Base-by-base conservation (phyloP, 2,329 filamentous ascomycete species). In the Aspergillus carbonarius region DNA sequence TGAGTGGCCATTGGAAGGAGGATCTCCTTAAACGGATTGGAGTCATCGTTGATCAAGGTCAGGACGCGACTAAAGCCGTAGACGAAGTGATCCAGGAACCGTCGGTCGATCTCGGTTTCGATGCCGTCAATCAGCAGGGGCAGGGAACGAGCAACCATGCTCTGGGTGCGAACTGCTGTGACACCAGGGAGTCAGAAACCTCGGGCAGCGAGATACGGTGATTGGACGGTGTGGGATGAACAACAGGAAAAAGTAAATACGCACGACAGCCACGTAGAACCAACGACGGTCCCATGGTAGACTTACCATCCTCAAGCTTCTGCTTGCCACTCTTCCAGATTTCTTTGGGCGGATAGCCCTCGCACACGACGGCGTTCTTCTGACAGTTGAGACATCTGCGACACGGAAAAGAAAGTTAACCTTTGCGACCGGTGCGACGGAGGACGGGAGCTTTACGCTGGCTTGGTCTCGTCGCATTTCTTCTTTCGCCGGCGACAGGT, bases 301-400 rank as follows among this genome's bases (percentile, higher is more conserved):
- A 49, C 66, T 53, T 70, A 83, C 82, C 79, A 73, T 91, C 87
- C 78, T 89, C 87, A 34, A 85, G 83, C 70, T 83, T 88, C 73
- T 93, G 89, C 71, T 86, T 91, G 27, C 92, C 91, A 70, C 91
- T 93, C 74, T 88, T 91, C 92, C 92, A 96, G 54, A 92, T 84
- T 59, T 91, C 89, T 72, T 92, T 92, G 61, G 91, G 89, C 52
- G 91, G 90, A 70, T 96, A 96, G 12, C 92, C 92, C 76, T 96
- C 92, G 71, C 92, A 96, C 12, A 93, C 86, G 12, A 96, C 91
- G 8, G 92, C 91, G 72, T 96, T 96, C 81, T 96, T 96, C 76
- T 95, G 89, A 70, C 92, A 96, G 68, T 96, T 96, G 74, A 91
- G 82, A 57, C 63, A 73, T 35, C 71, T 74, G 58, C 12, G 27